phyloP scores from a whole-genome alignment of 2,329 filamentous ascomycete species.

The Fonsecaea multimorphosa region DNA sequence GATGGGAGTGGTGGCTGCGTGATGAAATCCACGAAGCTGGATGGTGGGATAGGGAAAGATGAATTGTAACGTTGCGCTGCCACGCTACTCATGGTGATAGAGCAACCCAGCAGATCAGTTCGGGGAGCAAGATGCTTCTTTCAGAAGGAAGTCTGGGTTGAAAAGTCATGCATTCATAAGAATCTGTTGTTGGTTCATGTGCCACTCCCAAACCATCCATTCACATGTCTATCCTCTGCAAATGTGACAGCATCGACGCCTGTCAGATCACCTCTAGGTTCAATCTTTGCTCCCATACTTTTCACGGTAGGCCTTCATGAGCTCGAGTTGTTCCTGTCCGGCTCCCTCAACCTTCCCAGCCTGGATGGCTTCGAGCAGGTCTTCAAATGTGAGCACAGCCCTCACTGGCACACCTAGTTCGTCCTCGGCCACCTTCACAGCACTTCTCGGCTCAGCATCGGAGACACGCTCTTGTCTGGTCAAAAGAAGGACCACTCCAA shows the following conservation, averaged over 20 bases:
- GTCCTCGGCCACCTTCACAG: conserved; percentile 82
- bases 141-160: not conserved
- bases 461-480: conserved; percentile 71
- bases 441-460: conserved; percentile 74
- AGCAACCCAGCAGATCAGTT: not conserved
- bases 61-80: conserved; percentile 4
- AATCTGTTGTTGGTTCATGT: not conserved
- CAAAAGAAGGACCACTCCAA: conserved; percentile 85
- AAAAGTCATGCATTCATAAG: not conserved
- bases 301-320: conserved; percentile 74
- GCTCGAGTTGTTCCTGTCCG: conserved; percentile 66
- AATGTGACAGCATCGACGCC: not conserved
- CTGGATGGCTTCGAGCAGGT: conserved; percentile 73
- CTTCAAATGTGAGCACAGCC: conserved; percentile 80
- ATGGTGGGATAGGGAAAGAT: not conserved
- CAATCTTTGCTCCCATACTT: conserved; percentile 50
- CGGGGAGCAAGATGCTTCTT: not conserved
- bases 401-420: conserved; percentile 84
- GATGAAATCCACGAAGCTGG: not conserved
- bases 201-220: not conserved
- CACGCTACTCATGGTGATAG: too few species aligned
- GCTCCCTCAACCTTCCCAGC: conserved; percentile 60
- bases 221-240: not conserved
- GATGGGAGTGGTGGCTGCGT: conserved; percentile 3
- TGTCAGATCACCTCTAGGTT: conserved; percentile 15